phyloP scores from a whole-genome alignment of 23 red algal genomes.

The Gracilariopsis chorda region DNA sequence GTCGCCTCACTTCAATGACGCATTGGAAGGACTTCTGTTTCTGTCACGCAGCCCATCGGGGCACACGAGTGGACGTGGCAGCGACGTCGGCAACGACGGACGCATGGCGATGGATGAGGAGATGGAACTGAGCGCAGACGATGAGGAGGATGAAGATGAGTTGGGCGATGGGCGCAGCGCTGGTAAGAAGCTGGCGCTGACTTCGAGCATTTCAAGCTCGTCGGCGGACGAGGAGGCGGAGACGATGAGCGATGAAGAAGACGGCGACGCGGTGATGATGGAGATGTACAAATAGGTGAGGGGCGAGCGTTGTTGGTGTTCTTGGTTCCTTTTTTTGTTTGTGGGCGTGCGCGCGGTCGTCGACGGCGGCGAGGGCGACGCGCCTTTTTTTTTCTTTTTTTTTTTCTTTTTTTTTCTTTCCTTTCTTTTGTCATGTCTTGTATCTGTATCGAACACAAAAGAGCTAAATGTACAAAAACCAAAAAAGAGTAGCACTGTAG shows the following conservation, averaged over 20 bases:
- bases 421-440: no score
- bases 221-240: slow-evolving; percentile 9
- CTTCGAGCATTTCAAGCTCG: slow-evolving; percentile 55
- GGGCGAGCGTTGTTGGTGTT: no score
- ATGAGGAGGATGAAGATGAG: slow-evolving; percentile 1
- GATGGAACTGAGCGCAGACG: background rate
- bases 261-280: background rate
- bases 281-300: background rate
- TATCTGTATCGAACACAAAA: no score
- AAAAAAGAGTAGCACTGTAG: no score
- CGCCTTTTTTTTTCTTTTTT: no score
- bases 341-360: no score
- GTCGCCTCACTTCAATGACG: slow-evolving; percentile 38
- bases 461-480: no score
- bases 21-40: slow-evolving; percentile 36
- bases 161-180: background rate
- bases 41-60: slow-evolving; percentile 25
- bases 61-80: background rate
- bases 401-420: no score
- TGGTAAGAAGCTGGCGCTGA: slow-evolving; percentile 31
- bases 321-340: no score
- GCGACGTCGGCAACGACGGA: background rate
- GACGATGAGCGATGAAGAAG: background rate
- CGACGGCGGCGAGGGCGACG: no score
- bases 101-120: background rate